Conservation (phyloP, 2,329 filamentous ascomycete species). For the Colletotrichum sp. region DNA sequence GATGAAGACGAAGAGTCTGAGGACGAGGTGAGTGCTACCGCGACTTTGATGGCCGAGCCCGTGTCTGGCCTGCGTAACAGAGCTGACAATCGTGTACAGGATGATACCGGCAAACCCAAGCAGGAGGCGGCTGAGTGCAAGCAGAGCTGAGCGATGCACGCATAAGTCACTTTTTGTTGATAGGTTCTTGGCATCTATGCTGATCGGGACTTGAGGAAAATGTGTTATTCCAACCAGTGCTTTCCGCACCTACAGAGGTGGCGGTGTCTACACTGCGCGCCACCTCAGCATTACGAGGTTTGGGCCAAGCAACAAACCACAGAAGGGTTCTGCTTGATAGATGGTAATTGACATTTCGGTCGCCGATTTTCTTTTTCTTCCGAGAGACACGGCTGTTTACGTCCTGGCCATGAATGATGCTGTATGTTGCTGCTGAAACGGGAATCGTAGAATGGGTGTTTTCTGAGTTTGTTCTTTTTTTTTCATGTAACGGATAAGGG, state of each 20-base stretch:
- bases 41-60: neutral
- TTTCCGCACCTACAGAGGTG: neutral
- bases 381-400: constrained; percentile 8
- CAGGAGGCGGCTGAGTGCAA: constrained; percentile 96
- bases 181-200: constrained; percentile 5
- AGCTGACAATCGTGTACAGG: constrained; percentile 51
- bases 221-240: neutral
- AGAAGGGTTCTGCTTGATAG: constrained; percentile 15
- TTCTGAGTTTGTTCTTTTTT: neutral
- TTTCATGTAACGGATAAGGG: neutral
- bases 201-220: neutral
- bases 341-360: constrained; percentile 21
- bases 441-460: constrained; percentile 9
- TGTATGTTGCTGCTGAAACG: constrained; percentile 15
- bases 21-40: constrained; percentile 65
- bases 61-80: neutral
- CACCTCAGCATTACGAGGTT: neutral
- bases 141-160: constrained; percentile 72
- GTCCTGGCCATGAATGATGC: constrained; percentile 14
- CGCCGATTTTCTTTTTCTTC: neutral
- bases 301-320: neutral
- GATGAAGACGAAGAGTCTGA: constrained; percentile 84
- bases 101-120: constrained; percentile 88
- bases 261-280: neutral
- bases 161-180: constrained; percentile 34